Evolutionary conservation across 176 grass and related monocot genomes (phyloP).

Genomic region (Raddia guianensis): DNA sequence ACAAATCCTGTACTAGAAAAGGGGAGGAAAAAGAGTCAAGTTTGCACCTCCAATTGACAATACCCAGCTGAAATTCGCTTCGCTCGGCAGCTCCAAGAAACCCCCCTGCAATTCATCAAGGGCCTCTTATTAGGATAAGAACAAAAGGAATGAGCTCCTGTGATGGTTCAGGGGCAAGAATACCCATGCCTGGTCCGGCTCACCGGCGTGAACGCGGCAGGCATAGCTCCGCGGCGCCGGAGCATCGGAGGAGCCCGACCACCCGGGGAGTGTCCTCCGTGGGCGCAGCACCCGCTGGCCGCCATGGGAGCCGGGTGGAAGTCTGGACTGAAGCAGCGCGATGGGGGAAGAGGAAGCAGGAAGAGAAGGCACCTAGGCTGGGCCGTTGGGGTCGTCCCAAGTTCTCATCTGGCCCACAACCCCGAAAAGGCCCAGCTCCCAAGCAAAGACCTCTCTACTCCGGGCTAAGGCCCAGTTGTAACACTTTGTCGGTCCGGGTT

Average conservation of each 20-base stretch:
- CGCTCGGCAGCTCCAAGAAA: conserved; percentile 18
- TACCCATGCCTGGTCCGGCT: neutral
- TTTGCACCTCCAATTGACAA: conserved; percentile 57
- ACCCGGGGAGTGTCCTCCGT: neutral
- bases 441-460: too few relatives aligned
- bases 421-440: too few relatives aligned
- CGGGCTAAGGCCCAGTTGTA: too few relatives aligned
- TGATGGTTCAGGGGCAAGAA: neutral
- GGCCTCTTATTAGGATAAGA: neutral
- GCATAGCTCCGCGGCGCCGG: neutral
- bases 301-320: too few relatives aligned
- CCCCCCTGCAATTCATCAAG: conserved; percentile 1
- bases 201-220: neutral
- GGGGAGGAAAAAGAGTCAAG: neutral
- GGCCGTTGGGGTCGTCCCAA: too few relatives aligned
- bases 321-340: too few relatives aligned
- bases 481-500: too few relatives aligned
- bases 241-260: neutral
- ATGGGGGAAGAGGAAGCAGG: too few relatives aligned
- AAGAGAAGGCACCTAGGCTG: too few relatives aligned
- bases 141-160: neutral
- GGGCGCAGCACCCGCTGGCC: too few relatives aligned
- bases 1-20: neutral
- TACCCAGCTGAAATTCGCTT: conserved; percentile 29
- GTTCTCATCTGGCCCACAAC: too few relatives aligned